phyloP scores from a whole-genome alignment of 768 basidiomycete species.

The Pleurotus sapidus region DNA sequence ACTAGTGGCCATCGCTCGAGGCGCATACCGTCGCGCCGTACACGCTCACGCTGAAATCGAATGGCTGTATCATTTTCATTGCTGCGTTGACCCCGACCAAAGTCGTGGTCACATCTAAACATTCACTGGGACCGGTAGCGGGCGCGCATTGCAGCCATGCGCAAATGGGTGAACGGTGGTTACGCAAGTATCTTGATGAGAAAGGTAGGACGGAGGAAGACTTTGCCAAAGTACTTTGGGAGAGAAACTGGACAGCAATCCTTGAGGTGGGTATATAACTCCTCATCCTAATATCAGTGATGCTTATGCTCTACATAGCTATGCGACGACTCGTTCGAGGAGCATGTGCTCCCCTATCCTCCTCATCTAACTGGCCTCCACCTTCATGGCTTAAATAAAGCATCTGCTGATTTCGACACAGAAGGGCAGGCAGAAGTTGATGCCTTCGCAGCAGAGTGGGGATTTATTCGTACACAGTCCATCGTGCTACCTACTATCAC shows the following conservation, averaged over 20 bases:
- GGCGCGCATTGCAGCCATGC: constrained; percentile 63
- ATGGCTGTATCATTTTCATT: constrained; percentile 97
- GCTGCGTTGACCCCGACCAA: constrained; percentile 74
- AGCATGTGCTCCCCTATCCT: constrained; percentile 88
- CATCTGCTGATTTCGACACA: constrained; percentile 65
- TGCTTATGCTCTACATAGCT: constrained; percentile 48
- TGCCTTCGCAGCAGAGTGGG: constrained; percentile 85
- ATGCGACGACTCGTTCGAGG: constrained; percentile 96
- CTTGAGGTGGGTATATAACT: constrained; percentile 67
- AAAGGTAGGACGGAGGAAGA: constrained; percentile 69
- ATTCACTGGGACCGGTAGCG: constrained; percentile 67
- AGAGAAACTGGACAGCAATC: constrained; percentile 83
- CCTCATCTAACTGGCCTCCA: constrained; percentile 86
- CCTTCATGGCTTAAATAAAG: constrained; percentile 86
- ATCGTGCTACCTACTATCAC: constrained; percentile 54
- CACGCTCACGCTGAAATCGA: constrained; percentile 87
- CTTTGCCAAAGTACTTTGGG: constrained; percentile 74
- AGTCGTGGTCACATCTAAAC: constrained; percentile 89
- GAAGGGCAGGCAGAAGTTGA: constrained; percentile 65
- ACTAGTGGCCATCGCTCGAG: constrained; percentile 74
- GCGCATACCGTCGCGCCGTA: constrained; percentile 74
- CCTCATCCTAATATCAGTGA: background rate
- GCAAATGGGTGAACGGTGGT: constrained; percentile 80
- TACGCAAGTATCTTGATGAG: constrained; percentile 59
- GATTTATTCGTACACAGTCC: constrained; percentile 79